Evolutionary conservation across 495 filamentous ascomycete genomes (phyloP), one percentile per base, ranked within the genome.

Genomic region (Echria macrotheca): DNA sequence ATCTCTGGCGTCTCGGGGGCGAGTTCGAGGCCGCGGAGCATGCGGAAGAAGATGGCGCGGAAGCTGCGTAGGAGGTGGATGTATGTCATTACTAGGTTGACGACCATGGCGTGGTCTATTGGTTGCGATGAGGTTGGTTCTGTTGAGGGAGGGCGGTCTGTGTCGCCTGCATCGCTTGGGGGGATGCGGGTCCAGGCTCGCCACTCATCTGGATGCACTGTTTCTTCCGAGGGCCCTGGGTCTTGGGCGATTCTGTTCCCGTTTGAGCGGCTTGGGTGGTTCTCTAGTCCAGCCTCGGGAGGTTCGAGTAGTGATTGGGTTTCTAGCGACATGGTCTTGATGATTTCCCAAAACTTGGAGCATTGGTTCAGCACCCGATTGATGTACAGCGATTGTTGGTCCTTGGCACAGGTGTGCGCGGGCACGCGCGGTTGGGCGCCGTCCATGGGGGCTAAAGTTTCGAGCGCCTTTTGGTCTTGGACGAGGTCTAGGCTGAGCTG

Each of bases 31-130:
- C 28, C 47, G 8, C 29, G 29, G 21, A 43, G 44, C 19, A 50
- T 26, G 17, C 47, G 38, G 18, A 22, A 23, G 26, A 50, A 50
- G 21, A 50, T 31, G 8, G 47, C 47, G 8, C 47, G 38, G 28
- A 38, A 50, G 28, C 33, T 50, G 11, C 47, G 47, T 21, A 50
- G 21, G 4, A 50, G 47, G 21, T 50, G 32, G 6, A 50, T 39
- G 9, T 50, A 50, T 3, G 47, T 50, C 38, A 26, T 50, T 19
- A 50, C 47, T 22, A 50, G 31, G 26, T 50, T 50, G 18, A 50
- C 25, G 25, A 50, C 33, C 26, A 50, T 38, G 8, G 44, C 17
- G 29, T 41, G 47, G 36, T 50, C 47, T 26, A 25, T 7, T 7
- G 47, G 35, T 8, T 26, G 33, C 17, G 38, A 36, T 1, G 38